phyloP scores from a whole-genome alignment of 2,329 filamentous ascomycete genomes.

The Hymenoscyphus scutula region DNA sequence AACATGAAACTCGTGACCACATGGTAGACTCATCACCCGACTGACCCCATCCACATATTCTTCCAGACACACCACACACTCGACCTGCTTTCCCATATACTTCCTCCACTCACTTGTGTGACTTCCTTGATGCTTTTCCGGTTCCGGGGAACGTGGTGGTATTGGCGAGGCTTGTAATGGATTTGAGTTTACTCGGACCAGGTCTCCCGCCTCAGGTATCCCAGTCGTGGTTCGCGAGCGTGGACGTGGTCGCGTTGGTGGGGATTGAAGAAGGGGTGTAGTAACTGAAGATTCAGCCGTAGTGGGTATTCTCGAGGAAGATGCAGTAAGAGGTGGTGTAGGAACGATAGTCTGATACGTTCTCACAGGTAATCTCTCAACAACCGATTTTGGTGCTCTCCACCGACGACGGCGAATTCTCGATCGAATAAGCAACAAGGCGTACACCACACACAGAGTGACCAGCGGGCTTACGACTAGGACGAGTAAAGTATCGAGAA shows the following conservation, averaged over 20 bases:
- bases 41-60: slow-evolving; percentile 95
- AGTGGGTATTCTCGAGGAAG: slow-evolving; percentile 58
- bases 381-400: slow-evolving; percentile 96
- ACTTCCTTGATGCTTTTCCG: slow-evolving; percentile 46
- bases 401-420: slow-evolving; percentile 86
- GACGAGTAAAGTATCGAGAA: slow-evolving; percentile 94
- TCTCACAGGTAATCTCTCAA: slow-evolving; percentile 89
- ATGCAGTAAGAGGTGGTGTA: slow-evolving; percentile 51
- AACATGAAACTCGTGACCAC: slow-evolving; percentile 95
- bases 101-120: slow-evolving; percentile 60
- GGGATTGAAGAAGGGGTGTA: slow-evolving; percentile 68
- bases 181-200: slow-evolving; percentile 44
- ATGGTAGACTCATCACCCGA: slow-evolving; percentile 93
- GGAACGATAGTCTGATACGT: slow-evolving; percentile 85
- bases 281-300: slow-evolving; percentile 67
- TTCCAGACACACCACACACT: slow-evolving; percentile 95
- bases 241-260: slow-evolving; percentile 53
- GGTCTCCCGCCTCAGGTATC: slow-evolving; percentile 50
- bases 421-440: slow-evolving; percentile 79
- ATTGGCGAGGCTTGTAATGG: slow-evolving; percentile 30
- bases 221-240: slow-evolving; percentile 65
- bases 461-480: slow-evolving; percentile 93
- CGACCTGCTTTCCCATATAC: slow-evolving; percentile 67
- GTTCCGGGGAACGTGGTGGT: slow-evolving; percentile 35
- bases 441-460: slow-evolving; percentile 89